These are phyloP conservation scores for Acanthamoeba sp. DNA, from an alignment of 208 protist genomes.

Conservation along the genomic window DNA sequence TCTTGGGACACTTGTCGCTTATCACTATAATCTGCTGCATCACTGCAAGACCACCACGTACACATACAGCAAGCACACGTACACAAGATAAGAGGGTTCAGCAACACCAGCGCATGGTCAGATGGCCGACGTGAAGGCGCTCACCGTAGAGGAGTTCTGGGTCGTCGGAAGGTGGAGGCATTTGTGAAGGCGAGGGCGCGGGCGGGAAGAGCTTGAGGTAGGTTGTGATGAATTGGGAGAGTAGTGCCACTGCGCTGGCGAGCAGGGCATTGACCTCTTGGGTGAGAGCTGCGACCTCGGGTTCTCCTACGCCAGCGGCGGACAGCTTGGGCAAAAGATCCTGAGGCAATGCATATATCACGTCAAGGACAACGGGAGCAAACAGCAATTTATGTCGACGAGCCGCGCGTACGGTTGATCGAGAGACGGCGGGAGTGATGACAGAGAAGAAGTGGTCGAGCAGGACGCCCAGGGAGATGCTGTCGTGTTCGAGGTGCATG, in stretches of 20 bases:
- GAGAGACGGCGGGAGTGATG: not conserved
- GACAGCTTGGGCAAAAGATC: not conserved
- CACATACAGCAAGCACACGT: no score
- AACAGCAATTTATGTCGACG: not conserved
- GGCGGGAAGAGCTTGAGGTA: constrained; percentile 19
- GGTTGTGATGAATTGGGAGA: not conserved
- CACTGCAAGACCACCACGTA: not conserved
- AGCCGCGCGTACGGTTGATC: not conserved
- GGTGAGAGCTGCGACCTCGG: not conserved
- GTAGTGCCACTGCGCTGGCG: not conserved
- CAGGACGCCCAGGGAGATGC: not conserved
- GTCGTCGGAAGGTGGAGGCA: not conserved
- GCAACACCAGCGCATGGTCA: not conserved
- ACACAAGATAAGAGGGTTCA: not conserved
- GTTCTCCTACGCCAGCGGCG: not conserved
- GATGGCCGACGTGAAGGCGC: no score
- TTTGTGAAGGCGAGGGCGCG: not conserved
- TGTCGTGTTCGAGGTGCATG: not conserved
- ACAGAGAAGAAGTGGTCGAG: constrained; percentile 33
- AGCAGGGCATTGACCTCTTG: constrained; percentile 37
- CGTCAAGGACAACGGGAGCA: not conserved
- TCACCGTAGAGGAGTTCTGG: constrained; percentile 2
- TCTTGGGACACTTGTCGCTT: constrained; percentile 27
- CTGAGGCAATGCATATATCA: not conserved
- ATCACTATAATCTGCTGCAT: constrained; percentile 24